Evolutionary conservation across 371 early-diverging fungal species (phyloP).

Genomic region (Mortierella sp.): DNA sequence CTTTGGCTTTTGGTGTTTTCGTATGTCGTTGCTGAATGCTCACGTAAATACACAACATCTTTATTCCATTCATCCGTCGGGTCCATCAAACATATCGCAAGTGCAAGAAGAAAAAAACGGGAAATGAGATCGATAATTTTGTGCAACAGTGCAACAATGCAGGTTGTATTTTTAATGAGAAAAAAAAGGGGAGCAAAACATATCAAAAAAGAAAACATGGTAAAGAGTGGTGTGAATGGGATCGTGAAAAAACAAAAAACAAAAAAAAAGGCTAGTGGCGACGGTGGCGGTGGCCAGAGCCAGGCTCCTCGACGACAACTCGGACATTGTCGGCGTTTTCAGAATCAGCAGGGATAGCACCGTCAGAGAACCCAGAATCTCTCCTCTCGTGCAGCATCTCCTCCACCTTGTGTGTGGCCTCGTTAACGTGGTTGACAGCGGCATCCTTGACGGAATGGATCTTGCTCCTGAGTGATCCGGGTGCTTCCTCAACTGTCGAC

Average conservation of each 20-base stretch:
- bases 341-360: neutral
- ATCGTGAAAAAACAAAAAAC: neutral
- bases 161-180: neutral
- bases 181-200: neutral
- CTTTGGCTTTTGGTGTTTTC: neutral
- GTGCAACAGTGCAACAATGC: neutral
- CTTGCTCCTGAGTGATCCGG: neutral
- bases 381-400: neutral
- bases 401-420: neutral
- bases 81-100: neutral
- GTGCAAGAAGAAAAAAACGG: neutral
- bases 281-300: slow-evolving; percentile 54
- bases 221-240: neutral
- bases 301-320: slow-evolving; percentile 50
- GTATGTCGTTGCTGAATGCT: neutral
- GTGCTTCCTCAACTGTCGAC: neutral
- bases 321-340: slow-evolving; percentile 16
- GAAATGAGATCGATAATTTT: slow-evolving; percentile 2
- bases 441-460: neutral
- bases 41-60: neutral
- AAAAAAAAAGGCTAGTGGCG: slow-evolving; percentile 13
- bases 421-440: neutral
- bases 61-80: slow-evolving; percentile 1
- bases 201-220: neutral
- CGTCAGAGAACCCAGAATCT: neutral